These are phyloP conservation scores for Herpetomonas muscarum DNA, from an alignment of 208 protist genomes.

Conservation along the genomic window DNA sequence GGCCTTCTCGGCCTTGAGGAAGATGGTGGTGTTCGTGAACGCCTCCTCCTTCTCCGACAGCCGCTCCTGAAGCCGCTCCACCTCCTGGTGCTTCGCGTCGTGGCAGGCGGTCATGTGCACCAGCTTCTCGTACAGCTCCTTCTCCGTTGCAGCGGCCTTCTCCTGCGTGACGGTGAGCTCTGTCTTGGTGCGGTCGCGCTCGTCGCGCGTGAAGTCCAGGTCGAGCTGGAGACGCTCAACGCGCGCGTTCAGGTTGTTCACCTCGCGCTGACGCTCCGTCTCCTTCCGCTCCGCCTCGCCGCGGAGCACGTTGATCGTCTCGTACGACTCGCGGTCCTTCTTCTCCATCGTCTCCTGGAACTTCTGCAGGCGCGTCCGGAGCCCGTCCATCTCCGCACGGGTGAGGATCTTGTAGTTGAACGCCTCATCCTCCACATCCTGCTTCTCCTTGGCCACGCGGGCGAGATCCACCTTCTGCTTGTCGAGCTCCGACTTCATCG, in stretches of 20 bases:
- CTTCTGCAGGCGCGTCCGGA: conserved; percentile 63
- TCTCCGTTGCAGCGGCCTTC: conserved; percentile 18
- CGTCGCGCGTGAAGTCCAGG: conserved; percentile 11
- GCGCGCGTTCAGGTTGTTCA: conserved; percentile 22
- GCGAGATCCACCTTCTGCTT: conserved; percentile 66
- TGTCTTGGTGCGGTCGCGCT: conserved; percentile 19
- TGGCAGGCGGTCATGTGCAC: conserved; percentile 72
- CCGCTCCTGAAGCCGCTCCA: conserved; percentile 28
- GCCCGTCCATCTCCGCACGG: conserved; percentile 73
- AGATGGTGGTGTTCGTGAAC: conserved; percentile 74
- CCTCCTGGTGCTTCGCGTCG: conserved; percentile 48
- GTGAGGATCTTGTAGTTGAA: conserved; percentile 65
- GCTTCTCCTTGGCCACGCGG: conserved; percentile 42
- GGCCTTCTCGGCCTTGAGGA: conserved; percentile 71
- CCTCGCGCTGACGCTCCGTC: conserved; percentile 24
- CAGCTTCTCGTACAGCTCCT: conserved; percentile 77
- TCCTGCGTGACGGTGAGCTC: conserved; percentile 31
- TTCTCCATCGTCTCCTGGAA: conserved; percentile 72
- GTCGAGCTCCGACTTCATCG: conserved; percentile 68
- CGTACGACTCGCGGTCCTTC: conserved; percentile 68
- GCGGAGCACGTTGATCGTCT: conserved; percentile 67
- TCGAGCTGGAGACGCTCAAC: conserved; percentile 24
- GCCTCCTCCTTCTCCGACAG: conserved; percentile 60
- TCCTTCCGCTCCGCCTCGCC: conserved; percentile 45
- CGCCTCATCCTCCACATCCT: conserved; percentile 37